phyloP scores from a whole-genome alignment of 495 filamentous ascomycete genomes.

The Aspergillus mulundensis region DNA sequence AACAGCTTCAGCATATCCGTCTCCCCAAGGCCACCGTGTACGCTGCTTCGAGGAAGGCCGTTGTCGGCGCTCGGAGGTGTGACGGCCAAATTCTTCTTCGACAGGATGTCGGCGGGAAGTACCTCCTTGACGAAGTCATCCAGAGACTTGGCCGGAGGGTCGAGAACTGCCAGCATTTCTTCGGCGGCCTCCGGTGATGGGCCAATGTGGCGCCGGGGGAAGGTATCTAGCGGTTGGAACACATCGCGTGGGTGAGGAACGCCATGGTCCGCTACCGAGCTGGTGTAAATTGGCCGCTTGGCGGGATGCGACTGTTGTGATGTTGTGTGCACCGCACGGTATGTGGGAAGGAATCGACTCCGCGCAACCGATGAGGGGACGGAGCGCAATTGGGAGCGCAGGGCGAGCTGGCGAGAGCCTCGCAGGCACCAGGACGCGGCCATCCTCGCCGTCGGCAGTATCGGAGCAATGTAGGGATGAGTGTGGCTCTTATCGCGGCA shows the following conservation, averaged over 20 bases:
- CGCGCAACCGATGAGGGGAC: conserved; percentile 8
- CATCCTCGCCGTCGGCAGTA: conserved; percentile 25
- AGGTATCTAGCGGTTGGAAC: conserved; percentile 58
- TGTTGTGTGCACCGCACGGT: conserved; percentile 27
- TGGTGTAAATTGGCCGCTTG: conserved; percentile 39
- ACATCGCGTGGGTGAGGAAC: conserved; percentile 41
- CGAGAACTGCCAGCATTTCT: conserved; percentile 77
- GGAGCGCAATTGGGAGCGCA: conserved; percentile 30
- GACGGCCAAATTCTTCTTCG: conserved; percentile 52
- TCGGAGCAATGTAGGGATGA: conserved; percentile 6
- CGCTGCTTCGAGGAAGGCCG: conserved; percentile 39
- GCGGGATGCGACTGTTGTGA: conserved; percentile 23
- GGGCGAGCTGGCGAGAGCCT: conserved; percentile 39
- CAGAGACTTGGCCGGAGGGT: conserved; percentile 67
- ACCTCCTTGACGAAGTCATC: conserved; percentile 91
- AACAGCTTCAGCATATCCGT: conserved; percentile 61
- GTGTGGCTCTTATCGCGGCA: not conserved
- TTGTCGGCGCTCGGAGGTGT: conserved; percentile 35
- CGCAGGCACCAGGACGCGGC: conserved; percentile 42
- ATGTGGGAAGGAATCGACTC: conserved; percentile 23
- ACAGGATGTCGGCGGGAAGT: conserved; percentile 78
- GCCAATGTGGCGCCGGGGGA: conserved; percentile 88
- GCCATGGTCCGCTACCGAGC: conserved; percentile 38
- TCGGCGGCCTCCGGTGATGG: conserved; percentile 67
- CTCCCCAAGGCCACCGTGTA: conserved; percentile 60